Conservation (phyloP, 345 rosid genomes). For the Camelina hispida region DNA sequence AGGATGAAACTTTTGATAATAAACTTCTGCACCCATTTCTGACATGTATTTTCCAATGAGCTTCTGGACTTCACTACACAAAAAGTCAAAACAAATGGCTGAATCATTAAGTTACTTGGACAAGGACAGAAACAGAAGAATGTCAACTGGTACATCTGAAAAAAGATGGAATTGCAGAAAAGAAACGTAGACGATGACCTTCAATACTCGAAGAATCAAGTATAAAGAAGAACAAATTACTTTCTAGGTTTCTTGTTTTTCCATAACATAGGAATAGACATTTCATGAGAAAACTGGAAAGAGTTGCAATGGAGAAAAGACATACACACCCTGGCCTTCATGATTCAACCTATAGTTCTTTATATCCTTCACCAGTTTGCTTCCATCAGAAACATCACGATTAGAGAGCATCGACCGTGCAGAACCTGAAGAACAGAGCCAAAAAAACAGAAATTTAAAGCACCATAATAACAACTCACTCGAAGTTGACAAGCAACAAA, state of each 20-base stretch:
- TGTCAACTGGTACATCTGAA: background rate
- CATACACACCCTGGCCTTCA: slow-evolving; percentile 64
- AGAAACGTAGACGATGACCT: background rate
- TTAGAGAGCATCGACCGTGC: slow-evolving; percentile 82
- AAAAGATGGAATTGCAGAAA: background rate
- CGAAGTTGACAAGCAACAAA: background rate
- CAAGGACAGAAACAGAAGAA: background rate
- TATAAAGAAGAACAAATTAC: background rate
- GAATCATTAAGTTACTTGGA: slow-evolving; percentile 9
- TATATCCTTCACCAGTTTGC: slow-evolving; percentile 67
- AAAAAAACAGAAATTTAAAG: background rate
- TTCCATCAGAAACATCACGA: slow-evolving; percentile 66
- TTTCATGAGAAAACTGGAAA: slow-evolving; percentile 3
- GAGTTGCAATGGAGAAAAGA: slow-evolving; percentile 32
- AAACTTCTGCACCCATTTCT: slow-evolving; percentile 82
- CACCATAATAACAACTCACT: background rate
- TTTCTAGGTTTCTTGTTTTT: background rate
- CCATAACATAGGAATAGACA: background rate
- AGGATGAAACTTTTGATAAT: slow-evolving; percentile 76
- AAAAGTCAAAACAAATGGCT: slow-evolving; percentile 1
- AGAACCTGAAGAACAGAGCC: slow-evolving; percentile 59
- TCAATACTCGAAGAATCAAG: background rate
- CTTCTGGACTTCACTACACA: slow-evolving; percentile 63
- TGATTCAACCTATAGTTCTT: slow-evolving; percentile 49
- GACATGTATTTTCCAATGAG: slow-evolving; percentile 68